Evolutionary conservation across 2,329 filamentous ascomycete genomes (phyloP).

Genomic region (Ophiostoma ulmi): DNA sequence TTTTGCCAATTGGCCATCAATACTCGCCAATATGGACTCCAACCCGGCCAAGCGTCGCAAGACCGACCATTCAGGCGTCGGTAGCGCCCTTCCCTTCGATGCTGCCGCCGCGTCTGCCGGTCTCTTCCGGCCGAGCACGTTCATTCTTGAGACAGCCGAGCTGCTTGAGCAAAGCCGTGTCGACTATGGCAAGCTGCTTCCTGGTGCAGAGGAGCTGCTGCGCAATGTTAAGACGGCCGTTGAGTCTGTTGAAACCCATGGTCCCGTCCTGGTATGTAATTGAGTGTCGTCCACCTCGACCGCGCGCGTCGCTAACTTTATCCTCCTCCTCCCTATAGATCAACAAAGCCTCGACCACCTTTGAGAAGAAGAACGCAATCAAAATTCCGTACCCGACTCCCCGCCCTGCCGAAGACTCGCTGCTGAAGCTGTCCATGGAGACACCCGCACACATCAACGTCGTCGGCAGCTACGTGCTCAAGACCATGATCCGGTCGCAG

Average conservation of each 20-base stretch:
- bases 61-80: slow-evolving; percentile 30
- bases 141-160: slow-evolving; percentile 56
- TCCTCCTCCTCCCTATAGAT: slow-evolving; percentile 45
- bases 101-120: slow-evolving; percentile 33
- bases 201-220: slow-evolving; percentile 46
- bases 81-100: slow-evolving; percentile 26
- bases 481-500: slow-evolving; percentile 64
- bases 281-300: not conserved
- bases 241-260: slow-evolving; percentile 47
- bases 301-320: not conserved
- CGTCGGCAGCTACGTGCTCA: slow-evolving; percentile 78
- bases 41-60: slow-evolving; percentile 36
- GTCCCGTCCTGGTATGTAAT: slow-evolving; percentile 45
- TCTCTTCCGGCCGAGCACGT: slow-evolving; percentile 44
- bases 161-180: slow-evolving; percentile 51
- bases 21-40: slow-evolving; percentile 29
- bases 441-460: slow-evolving; percentile 77
- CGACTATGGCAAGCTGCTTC: slow-evolving; percentile 47
- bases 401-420: slow-evolving; percentile 65
- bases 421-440: slow-evolving; percentile 75
- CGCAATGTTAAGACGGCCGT: slow-evolving; percentile 50
- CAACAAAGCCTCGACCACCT: slow-evolving; percentile 59
- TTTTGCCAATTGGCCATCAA: not conserved
- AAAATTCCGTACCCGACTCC: slow-evolving; percentile 82
- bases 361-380: slow-evolving; percentile 63